Base-by-base conservation (phyloP, 768 basidiomycete species). In the Stropharia rugosoannulata region DNA sequence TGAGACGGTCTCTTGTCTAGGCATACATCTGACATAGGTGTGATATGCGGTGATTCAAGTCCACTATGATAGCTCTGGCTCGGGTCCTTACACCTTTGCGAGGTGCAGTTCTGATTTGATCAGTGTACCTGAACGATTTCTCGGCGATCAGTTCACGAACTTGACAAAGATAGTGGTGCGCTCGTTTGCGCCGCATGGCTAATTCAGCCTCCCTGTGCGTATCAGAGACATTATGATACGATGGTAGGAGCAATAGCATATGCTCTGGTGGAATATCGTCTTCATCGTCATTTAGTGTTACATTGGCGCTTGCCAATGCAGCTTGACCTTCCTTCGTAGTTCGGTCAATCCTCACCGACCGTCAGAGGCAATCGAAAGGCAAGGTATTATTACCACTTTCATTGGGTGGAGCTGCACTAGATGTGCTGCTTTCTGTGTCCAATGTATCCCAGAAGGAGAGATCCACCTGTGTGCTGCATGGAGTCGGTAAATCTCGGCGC, bases 121-220 rank as follows among this genome's bases (percentile, higher is more conserved):
- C 44, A 5, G 56, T 52, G 29, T 47, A 57, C 18, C 40, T 43
- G 22, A 57, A 57, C 0, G 56, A 57, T 39, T 48, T 52, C 11
- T 53, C 51, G n/a, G 51, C 51, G 42, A 52, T 57, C 13, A 57
- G 5, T 12, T 57, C 49, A 5, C 49, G 49, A 9, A 57, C n/a
- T 15, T 45, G 41, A 12, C 38, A 1, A 1, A 57, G 11, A 12
- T 50, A 37, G 2, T 4, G 13, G 1, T 27, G 27, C 12, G 51
- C 50, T 15, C 46, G 50, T 16, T 44, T 37, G 19, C 47, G 39
- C 9, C 45, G 32, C 15, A 40, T 13, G 2, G 32, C 39, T 10
- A 54, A 16, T 38, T 50, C 52, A 0, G n/a, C 40, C 4, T 10
- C 10, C n/a, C 47, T 12, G 0, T 45, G 19, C 2, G 11, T 25